Evolutionary conservation across 1,284 basidiomycete genomes (phyloP).

Genomic region (Ustilago esculenta): DNA sequence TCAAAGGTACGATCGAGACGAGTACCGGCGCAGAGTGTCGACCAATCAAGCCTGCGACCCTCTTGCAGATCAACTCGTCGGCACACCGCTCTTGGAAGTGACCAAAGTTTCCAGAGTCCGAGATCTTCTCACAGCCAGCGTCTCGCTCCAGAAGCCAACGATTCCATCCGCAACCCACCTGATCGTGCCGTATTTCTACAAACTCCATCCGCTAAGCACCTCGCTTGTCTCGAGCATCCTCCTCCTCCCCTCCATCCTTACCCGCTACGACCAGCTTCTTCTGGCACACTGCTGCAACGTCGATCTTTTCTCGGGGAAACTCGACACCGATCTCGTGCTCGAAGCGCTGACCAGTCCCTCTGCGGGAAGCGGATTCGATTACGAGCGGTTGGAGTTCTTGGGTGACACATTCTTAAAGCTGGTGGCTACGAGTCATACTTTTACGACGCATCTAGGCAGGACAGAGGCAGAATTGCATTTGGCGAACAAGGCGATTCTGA

Average conservation of each 20-base stretch:
- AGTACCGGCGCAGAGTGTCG: no score
- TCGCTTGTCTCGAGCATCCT: conserved; percentile 4
- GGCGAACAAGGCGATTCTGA: conserved; percentile 41
- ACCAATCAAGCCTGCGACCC: background rate
- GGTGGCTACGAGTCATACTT: conserved; percentile 41
- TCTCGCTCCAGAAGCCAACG: no score
- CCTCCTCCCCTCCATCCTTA: conserved; percentile 49
- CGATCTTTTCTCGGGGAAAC: conserved; percentile 9
- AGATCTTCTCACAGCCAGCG: conserved; percentile 26
- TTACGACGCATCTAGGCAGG: conserved; percentile 21
- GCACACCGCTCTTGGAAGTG: conserved; percentile 9
- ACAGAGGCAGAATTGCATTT: conserved; percentile 47
- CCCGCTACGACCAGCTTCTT: conserved; percentile 39
- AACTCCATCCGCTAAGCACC: conserved; percentile 15
- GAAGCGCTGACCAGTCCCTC: conserved; percentile 39
- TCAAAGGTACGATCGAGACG: conserved; percentile 13
- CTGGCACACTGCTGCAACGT: conserved; percentile 26
- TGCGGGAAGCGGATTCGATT: conserved; percentile 19
- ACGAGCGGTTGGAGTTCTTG: conserved; percentile 52
- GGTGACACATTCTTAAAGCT: conserved; percentile 55
- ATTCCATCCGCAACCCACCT: background rate
- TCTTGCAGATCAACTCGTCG: conserved; percentile 3
- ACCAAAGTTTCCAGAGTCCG: background rate
- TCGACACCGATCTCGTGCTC: conserved; percentile 20
- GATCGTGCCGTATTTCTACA: conserved; percentile 25